These are phyloP conservation scores for Aspergillus campestris DNA, from an alignment of 495 filamentous ascomycete species.

Conservation along the genomic window DNA sequence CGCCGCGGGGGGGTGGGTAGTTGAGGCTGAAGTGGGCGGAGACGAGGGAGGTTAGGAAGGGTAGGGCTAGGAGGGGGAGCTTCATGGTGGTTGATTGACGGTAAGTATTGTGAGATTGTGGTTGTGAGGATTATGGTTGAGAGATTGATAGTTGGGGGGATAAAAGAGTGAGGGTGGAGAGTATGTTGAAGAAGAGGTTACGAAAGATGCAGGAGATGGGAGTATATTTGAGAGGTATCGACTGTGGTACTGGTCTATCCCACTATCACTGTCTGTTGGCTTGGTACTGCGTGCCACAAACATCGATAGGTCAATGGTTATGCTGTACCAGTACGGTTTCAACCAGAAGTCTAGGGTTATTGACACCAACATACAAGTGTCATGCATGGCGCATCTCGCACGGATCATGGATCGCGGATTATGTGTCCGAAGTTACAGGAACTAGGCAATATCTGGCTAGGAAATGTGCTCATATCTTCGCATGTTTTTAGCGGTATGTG, in stretches of 20 bases:
- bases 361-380: too few species aligned
- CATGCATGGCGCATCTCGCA: background rate
- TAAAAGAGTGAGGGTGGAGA: background rate
- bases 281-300: too few species aligned
- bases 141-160: background rate
- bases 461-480: constrained; percentile 28
- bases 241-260: background rate
- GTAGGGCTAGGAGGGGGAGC: constrained; percentile 18
- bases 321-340: too few species aligned
- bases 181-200: background rate
- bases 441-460: constrained; percentile 14
- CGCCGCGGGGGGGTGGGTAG: constrained; percentile 48
- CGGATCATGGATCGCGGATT: background rate
- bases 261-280: too few species aligned
- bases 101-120: too few species aligned
- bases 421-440: background rate
- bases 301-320: too few species aligned
- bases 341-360: too few species aligned
- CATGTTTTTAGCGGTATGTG: background rate
- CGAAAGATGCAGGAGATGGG: background rate
- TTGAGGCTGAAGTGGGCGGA: constrained; percentile 54
- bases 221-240: background rate
- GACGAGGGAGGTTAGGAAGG: constrained; percentile 29
- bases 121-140: too few species aligned
- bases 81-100: constrained; percentile 11